Percentiles rank a stretch among this genome's conserved stretches.
phyloP scores from a whole-genome alignment of 331 rosid genomes.

The Erythrophleum ivorense region DNA sequence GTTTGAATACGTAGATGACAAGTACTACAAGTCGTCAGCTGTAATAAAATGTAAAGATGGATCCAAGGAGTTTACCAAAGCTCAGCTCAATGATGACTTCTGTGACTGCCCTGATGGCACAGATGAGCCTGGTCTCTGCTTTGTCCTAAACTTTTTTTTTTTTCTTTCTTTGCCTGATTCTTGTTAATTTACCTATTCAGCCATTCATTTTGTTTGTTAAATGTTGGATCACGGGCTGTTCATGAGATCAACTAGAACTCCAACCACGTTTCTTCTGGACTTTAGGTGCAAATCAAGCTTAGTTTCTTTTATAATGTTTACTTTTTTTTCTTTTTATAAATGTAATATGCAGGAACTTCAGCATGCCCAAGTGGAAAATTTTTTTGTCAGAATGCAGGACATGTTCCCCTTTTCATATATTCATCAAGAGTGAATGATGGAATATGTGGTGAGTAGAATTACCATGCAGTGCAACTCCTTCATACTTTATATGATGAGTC shows the following conservation, averaged over 20 bases:
- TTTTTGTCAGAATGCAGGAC: conserved; percentile 83
- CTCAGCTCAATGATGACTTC: conserved; percentile 89
- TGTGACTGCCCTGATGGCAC: conserved; percentile 97
- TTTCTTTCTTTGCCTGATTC: too few species aligned
- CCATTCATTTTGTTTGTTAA: conserved; percentile 1
- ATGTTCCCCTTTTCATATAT: conserved; percentile 56
- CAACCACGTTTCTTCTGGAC: background rate
- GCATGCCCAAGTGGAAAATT: conserved; percentile 90
- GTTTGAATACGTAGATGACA: conserved; percentile 56
- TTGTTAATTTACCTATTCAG: background rate
- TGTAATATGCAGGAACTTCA: conserved; percentile 72
- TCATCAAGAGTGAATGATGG: conserved; percentile 98
- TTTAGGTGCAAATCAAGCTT: background rate
- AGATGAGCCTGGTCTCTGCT: conserved; percentile 85
- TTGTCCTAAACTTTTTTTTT: background rate
- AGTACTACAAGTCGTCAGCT: conserved; percentile 75
- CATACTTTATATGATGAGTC: background rate
- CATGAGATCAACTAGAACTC: background rate
- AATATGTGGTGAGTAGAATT: conserved; percentile 74
- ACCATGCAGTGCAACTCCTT: background rate
- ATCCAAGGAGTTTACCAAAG: conserved; percentile 70
- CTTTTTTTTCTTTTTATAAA: background rate
- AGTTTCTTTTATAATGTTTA: background rate
- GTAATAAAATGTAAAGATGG: conserved; percentile 80
- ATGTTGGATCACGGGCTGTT: conserved; percentile 23